Evolutionary conservation across 169 alveolate species (phyloP), one percentile per base, ranked within the genome.

Genomic region (Cryptosporidium parvum): DNA sequence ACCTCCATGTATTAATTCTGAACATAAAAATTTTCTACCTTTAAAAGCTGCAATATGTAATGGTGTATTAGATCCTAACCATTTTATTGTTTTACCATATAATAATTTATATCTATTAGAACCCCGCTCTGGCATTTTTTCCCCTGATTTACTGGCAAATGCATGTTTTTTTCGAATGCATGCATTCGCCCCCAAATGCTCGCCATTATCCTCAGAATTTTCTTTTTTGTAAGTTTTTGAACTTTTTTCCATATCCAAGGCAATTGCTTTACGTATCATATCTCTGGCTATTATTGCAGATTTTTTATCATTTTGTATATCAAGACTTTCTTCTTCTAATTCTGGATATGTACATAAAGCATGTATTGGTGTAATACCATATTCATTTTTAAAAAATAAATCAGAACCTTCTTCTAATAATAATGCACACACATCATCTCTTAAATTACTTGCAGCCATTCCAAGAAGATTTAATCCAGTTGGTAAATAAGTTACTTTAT

Each of bases 21-120:
- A 85, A n/a, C 93, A 93, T 42, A 96, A 70, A 14, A 91, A 84
- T 16, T 75, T 69, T 84, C 96, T 95, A 26, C 98, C 98, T 45
- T 93, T 92, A 59, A 92, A 85, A 42, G 97, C 96, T 26, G 98
- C 97, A 56, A 93, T 93, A 84, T 96, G 98, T 35, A 95, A 85
- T 21, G 95, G 91, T 35, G 95, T 92, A 70, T 95, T 95, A 2
- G 94, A 59, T 14, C 96, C 95, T n/a, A 96, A 91, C 53, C 94
- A 68, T 18, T 75, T 65, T 65, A 93, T 95, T 14, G 98, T 92
- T 14, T 91, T 85, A 6, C 96, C 95, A 56, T 92, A 75, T 44
- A 94, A 70, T 33, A 96, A 71, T 42, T 80, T 80, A 44, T 80
- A 80, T 31, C 89, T 59, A 80, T 62, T 80, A 31, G 89, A 61